A percentile compares a stretch with the other conserved stretches of the same genome.
phyloP scores from a whole-genome alignment of 2,329 filamentous ascomycete genomes.

The Gremmenia infestans region DNA sequence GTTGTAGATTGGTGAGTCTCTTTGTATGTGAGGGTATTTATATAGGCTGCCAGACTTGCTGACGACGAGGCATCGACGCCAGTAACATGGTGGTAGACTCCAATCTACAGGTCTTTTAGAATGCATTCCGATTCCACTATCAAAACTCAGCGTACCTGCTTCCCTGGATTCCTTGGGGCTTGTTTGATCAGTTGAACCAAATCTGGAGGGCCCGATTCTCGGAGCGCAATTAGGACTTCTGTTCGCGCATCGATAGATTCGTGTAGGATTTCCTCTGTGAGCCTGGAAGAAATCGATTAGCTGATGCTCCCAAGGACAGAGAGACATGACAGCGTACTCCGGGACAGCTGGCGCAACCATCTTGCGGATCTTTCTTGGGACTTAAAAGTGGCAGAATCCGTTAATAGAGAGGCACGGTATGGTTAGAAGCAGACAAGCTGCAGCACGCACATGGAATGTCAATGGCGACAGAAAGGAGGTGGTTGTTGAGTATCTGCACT shows the following conservation, averaged over 20 bases:
- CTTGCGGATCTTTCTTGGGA: constrained; percentile 6
- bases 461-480: not conserved
- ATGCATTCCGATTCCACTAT: not conserved
- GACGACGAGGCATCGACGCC: constrained; percentile 97
- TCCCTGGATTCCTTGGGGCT: constrained; percentile 50
- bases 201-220: constrained; percentile 93
- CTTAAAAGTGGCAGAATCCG: not conserved
- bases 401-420: not conserved
- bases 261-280: constrained; percentile 89
- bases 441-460: not conserved
- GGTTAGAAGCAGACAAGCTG: not conserved
- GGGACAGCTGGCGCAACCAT: constrained; percentile 61
- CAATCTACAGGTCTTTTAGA: constrained; percentile 51
- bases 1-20: constrained; percentile 70
- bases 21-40: constrained; percentile 93
- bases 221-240: constrained; percentile 76
- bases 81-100: constrained; percentile 96
- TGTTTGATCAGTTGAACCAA: constrained; percentile 90
- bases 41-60: constrained; percentile 93
- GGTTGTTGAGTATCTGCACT: not conserved
- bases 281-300: constrained; percentile 46
- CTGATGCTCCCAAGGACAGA: not conserved
- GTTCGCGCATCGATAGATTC: constrained; percentile 90
- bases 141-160: constrained; percentile 41
- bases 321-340: constrained; percentile 51